A percentile compares a stretch with the other conserved stretches of the same genome.
These are phyloP conservation scores for Poronia punctata DNA, from an alignment of 495 filamentous ascomycete species.

Conservation along the genomic window DNA sequence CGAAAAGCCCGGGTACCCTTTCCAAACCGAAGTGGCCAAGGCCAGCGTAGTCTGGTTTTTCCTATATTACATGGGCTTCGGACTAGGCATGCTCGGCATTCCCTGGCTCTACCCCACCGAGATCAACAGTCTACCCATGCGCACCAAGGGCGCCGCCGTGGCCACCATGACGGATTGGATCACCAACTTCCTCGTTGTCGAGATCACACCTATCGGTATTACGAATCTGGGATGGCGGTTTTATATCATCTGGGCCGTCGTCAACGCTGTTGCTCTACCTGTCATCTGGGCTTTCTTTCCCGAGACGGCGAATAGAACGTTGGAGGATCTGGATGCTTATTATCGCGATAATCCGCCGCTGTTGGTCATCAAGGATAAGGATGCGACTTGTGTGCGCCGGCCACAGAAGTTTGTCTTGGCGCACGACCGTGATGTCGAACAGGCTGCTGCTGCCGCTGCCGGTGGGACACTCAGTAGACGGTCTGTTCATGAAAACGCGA, in stretches of 20 bases:
- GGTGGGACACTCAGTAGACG: conserved; percentile 1
- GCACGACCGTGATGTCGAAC: conserved; percentile 20
- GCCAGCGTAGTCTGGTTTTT: conserved; percentile 50
- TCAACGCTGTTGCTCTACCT: conserved; percentile 52
- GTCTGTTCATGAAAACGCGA: not conserved
- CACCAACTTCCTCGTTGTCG: conserved; percentile 55
- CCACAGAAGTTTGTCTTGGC: conserved; percentile 19
- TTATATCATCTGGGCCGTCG: conserved; percentile 60
- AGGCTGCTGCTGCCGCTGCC: conserved; percentile 4
- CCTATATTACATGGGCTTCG: conserved; percentile 43
- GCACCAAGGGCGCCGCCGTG: conserved; percentile 50
- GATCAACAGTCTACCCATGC: conserved; percentile 52
- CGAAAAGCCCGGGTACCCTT: conserved; percentile 26
- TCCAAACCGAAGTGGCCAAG: conserved; percentile 25
- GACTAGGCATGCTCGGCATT: conserved; percentile 49
- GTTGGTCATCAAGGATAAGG: conserved; percentile 31
- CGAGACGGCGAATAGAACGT: conserved; percentile 40
- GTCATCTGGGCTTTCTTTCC: conserved; percentile 58
- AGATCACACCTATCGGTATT: conserved; percentile 58
- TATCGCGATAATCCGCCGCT: conserved; percentile 38
- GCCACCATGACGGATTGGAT: conserved; percentile 59
- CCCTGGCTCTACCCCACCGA: conserved; percentile 60
- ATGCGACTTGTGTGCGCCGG: conserved; percentile 14
- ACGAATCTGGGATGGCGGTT: conserved; percentile 54
- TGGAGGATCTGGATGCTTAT: conserved; percentile 40